These are phyloP conservation scores for Rhytidiadelphus loreus DNA, from an alignment of 225 moss, liverwort and hornwort genomes.

Conservation along the genomic window DNA sequence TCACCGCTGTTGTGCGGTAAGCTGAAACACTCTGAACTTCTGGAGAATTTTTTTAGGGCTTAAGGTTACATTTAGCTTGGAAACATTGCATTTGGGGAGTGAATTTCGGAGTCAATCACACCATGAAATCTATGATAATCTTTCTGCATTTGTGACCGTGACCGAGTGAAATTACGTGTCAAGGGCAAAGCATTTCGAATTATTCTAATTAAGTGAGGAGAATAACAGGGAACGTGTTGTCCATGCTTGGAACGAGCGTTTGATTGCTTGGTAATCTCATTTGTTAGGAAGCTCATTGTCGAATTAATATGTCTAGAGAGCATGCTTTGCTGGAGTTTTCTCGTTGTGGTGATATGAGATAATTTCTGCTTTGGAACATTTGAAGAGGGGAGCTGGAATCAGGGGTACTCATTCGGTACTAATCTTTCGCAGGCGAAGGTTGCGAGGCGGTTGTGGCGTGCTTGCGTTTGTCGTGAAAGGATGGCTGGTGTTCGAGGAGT, in stretches of 20 bases:
- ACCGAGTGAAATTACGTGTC: background rate
- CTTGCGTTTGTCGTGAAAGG: background rate
- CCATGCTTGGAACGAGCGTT: background rate
- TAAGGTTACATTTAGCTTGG: background rate
- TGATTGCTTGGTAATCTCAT: background rate
- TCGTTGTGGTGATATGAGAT: background rate
- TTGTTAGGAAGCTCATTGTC: background rate
- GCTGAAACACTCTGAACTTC: background rate
- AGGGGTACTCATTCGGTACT: background rate
- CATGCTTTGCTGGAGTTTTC: background rate
- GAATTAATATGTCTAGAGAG: background rate
- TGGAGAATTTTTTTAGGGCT: background rate
- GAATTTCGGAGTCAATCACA: background rate
- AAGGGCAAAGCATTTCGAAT: background rate
- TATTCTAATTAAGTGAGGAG: background rate
- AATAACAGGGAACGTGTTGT: background rate
- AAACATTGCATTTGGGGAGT: background rate
- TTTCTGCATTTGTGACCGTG: background rate
- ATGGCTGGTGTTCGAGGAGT: constrained; percentile 1
- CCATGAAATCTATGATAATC: background rate
- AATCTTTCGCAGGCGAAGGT: background rate
- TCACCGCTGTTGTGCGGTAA: background rate
- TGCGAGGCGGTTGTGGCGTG: background rate
- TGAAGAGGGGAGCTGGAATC: background rate
- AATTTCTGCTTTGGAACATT: background rate